A percentile compares a stretch with the other conserved stretches of the same genome.
phyloP scores from a whole-genome alignment of 1,284 basidiomycete species.

The Tilletiopsis washingtonensis region DNA sequence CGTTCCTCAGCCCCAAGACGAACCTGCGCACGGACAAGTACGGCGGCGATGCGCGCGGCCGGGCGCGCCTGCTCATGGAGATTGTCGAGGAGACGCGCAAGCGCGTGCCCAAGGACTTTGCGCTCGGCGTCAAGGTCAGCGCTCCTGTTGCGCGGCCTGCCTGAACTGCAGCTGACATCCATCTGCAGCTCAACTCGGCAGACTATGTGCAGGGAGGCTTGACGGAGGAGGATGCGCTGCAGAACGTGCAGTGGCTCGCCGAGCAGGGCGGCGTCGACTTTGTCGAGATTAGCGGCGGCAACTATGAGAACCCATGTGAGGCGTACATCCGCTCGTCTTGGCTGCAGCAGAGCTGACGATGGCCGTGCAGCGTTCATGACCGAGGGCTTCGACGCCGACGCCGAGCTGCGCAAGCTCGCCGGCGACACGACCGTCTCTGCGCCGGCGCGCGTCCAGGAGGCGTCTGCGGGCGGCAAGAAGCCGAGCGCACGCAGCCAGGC shows the following conservation, averaged over 20 bases:
- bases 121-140: slow-evolving; percentile 64
- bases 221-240: slow-evolving; percentile 55
- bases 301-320: slow-evolving; percentile 70
- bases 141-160: background rate
- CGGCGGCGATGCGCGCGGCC: slow-evolving; percentile 50
- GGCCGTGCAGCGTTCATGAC: slow-evolving; percentile 28
- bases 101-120: slow-evolving; percentile 58
- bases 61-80: slow-evolving; percentile 56
- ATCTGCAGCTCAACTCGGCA: slow-evolving; percentile 57
- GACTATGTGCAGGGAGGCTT: slow-evolving; percentile 63
- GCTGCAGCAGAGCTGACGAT: background rate
- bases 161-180: background rate
- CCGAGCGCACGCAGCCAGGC: slow-evolving; percentile 31
- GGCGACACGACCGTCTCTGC: slow-evolving; percentile 7
- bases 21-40: slow-evolving; percentile 64
- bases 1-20: slow-evolving; percentile 70
- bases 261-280: slow-evolving; percentile 65
- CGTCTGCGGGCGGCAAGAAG: slow-evolving; percentile 4
- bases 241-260: slow-evolving; percentile 61
- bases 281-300: slow-evolving; percentile 78
- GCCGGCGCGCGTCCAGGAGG: background rate
- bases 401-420: slow-evolving; percentile 22
- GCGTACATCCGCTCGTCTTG: slow-evolving; percentile 15
- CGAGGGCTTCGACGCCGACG: slow-evolving; percentile 44
- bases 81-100: slow-evolving; percentile 61